Evolutionary conservation across 352 stramenopile species (phyloP), one percentile per base, ranked within the genome.

Genomic region (Pythium periplocum): DNA sequence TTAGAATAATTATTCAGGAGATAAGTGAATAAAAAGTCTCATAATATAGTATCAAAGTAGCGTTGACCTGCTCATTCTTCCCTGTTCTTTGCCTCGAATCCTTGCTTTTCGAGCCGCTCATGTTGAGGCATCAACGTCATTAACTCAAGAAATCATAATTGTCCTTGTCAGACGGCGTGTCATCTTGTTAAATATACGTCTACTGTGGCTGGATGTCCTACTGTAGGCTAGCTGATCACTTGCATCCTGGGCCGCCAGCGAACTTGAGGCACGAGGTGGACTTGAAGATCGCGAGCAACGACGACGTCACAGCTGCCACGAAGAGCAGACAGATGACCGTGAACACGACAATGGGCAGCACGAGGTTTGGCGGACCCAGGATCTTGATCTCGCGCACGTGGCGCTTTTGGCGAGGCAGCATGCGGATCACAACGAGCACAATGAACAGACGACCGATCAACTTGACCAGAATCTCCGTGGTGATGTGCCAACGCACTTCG

Each of bases 381-480:
- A 68, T 55, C 54, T 63, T 62, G 55, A 59, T 56, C 51, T 68
- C 61, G 32, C 60, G 59, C 12, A 57, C 36, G 36, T 68, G 61
- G 12, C 61, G 61, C 47, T 68, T 68, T 42, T 68, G 61, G 6
- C 61, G 54, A n/a, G 61, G 61, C 9, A 68, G 8, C 3, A 63
- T 11, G 2, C 9, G 34, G 12, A 58, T 48, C 7, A 44, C 55
- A 12, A 59, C 6, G 33, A 53, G 17, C 39, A 51, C 37, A 9
- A 68, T 38, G 3, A 6, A 34, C n/a, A 68, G 53, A 9, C 61
- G 60, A 5, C 45, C 37, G 34, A 48, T 43, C 38, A 63, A 61
- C 54, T 67, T 62, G 59, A 52, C n/a, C 34, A 66, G 54, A 34
- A 55, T 51, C 53, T 66, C 48, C 43, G 58, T 60, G 0, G 59